Evolutionary conservation across 345 rosid genomes (phyloP), one percentile per base, ranked within the genome.

Genomic region (Rhizophora mangle): DNA sequence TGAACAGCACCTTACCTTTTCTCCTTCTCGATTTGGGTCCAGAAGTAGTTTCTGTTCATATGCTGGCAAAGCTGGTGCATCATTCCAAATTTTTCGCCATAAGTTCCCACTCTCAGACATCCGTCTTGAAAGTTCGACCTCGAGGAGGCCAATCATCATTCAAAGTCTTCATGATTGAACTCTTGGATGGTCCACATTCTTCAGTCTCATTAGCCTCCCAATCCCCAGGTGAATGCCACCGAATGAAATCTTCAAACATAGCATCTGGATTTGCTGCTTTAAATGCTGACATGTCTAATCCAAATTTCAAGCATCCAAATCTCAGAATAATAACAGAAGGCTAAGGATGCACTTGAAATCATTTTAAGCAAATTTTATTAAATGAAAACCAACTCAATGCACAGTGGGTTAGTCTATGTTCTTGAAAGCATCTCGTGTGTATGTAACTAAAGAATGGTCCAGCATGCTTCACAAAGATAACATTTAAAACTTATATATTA

Each of bases 181-280:
- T 76, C 72, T 61, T 65, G 16, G 90, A 80, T 74, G 78, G 47
- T 80, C 75, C 78, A 67, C 74, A 73, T 65, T 74, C 82, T 74
- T 74, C 64, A 64, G 57, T 56, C 60, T 82, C 84, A 74, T 73
- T 72, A 26, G 71, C 70, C 75, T 80, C 91, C 99, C 99, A 95
- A 78, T 92, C 98, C 72, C 98, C 93, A 57, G 98, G 99, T 58
- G 98, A 95, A 81, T 95, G 97, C 99, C 99, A 95, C 74, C 97
- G 85, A 68, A 95, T 92, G 71, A 95, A 95, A 83, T 95, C 98
- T 82, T 95, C 98, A 72, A 95, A 95, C 30, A 90, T 79, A 55
- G 96, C 96, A 75, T 85, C 88, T 62, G 97, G 96, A 78, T 95
- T 95, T 76, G 98, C 98, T 57, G 99, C 99, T 90, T 95, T 90